Evolutionary conservation across 495 filamentous ascomycete genomes (phyloP).

Genomic region (Aspergillus olivimuriae): DNA sequence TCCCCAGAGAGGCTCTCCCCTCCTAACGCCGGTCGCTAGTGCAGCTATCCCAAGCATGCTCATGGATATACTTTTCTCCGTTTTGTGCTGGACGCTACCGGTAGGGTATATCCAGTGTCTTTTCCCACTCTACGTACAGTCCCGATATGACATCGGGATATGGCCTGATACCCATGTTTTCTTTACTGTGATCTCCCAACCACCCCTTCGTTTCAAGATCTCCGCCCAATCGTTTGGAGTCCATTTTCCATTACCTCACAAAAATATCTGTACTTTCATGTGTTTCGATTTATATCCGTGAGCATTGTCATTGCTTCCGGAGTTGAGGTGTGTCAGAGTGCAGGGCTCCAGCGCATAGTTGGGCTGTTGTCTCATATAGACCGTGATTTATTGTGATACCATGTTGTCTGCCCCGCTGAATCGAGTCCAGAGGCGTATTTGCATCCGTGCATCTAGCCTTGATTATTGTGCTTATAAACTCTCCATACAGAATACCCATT

Average conservation of each 20-base stretch:
- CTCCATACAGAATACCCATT: slow-evolving; percentile 10
- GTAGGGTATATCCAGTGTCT: slow-evolving; percentile 5
- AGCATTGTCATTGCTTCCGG: background rate
- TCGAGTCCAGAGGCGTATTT: background rate
- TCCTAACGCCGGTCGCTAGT: slow-evolving; percentile 8
- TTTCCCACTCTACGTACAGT: background rate
- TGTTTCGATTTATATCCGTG: too few relatives aligned
- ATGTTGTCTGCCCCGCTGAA: slow-evolving; percentile 7
- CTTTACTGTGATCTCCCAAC: too few relatives aligned
- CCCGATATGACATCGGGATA: background rate
- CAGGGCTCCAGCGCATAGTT: background rate
- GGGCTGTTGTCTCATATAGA: slow-evolving; percentile 8
- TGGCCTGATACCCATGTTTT: background rate
- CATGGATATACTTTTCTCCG: background rate
- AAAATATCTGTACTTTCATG: too few relatives aligned
- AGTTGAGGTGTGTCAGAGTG: background rate
- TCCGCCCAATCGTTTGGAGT: too few relatives aligned
- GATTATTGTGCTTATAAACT: slow-evolving; percentile 5
- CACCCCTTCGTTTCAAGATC: too few relatives aligned
- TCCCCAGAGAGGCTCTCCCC: slow-evolving; percentile 10
- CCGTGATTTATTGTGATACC: slow-evolving; percentile 15
- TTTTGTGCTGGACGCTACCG: slow-evolving; percentile 3
- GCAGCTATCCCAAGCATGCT: background rate
- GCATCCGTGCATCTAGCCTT: slow-evolving; percentile 8
- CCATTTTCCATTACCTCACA: too few relatives aligned